Evolutionary conservation across 139 green algal species (phyloP), one percentile per base, ranked within the genome.

Genomic region (Chlamydomonas sp.): DNA sequence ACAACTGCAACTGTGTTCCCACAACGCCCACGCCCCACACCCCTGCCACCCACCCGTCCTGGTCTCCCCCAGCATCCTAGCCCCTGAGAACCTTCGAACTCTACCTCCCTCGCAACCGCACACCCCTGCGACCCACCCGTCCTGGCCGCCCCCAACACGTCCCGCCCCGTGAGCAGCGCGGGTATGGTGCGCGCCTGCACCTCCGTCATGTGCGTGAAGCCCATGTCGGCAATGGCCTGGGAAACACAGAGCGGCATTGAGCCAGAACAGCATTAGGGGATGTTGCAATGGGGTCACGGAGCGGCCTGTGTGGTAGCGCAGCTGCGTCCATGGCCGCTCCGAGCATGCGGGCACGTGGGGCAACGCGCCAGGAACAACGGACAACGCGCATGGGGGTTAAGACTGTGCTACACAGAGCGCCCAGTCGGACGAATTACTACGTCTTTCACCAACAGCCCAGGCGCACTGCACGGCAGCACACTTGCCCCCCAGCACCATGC

Each of bases 151-250:
- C 96, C 98, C 79, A 99, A 95, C 71, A 99, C 93, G 87, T 99
- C 98, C 18, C 95, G 88, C 2, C 98, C 98, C 9, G 95, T 91
- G 78, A 99, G 92, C 73, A 99, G 92, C 15, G 95, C 95, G 0
- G 98, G 98, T 17, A 99, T 98, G 64, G 95, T 98, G 60, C 96
- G 90, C 63, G 98, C 98, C 91, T 99, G 98, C 62, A 99, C 96
- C 93, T 99, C 94, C 20, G 96, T 99, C 96, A 99, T 98, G 89
- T 95, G 77, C 57, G 89, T 86, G 85, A 97, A 98, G 8, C 92
- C 93, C 93, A 99, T 96, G 9, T 96, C 95, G 1, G 75, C 84
- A 0, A 98, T 91, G 62, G 88, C 96, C 89, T 93, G 79, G 63
- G 61, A 6, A 4, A n/a, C 12, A 6, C 60, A 74, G 68, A 18